Percentiles rank a stretch among this genome's conserved stretches.
phyloP scores from a whole-genome alignment of 148 eudicot species.

The Chenopodium formosanum region DNA sequence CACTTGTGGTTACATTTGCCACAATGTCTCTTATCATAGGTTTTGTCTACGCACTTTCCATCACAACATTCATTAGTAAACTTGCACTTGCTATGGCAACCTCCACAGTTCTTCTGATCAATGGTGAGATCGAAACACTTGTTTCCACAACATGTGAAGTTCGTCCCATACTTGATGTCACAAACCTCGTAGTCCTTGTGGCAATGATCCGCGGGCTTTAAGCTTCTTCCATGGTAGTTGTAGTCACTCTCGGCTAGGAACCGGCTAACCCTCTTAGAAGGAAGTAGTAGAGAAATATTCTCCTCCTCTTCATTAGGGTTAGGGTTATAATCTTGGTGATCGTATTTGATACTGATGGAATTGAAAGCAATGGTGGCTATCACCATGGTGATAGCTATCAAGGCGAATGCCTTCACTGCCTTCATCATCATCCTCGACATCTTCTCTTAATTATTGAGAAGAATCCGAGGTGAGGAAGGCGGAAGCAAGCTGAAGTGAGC shows the following conservation, averaged over 20 bases:
- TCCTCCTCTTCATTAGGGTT: not conserved
- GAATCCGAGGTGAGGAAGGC: not conserved
- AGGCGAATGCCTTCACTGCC: slow-evolving; percentile 25
- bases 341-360: slow-evolving; percentile 7
- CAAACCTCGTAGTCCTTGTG: slow-evolving; percentile 47
- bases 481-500: not conserved
- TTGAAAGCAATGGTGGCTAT: slow-evolving; percentile 16
- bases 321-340: not conserved
- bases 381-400: slow-evolving; percentile 36
- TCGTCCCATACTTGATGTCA: slow-evolving; percentile 21
- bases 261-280: slow-evolving; percentile 43
- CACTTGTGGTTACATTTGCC: slow-evolving; percentile 56
- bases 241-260: slow-evolving; percentile 35
- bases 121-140: slow-evolving; percentile 54
- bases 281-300: not conserved
- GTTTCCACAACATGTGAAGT: slow-evolving; percentile 68
- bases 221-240: slow-evolving; percentile 24
- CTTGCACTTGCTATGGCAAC: slow-evolving; percentile 52
- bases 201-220: slow-evolving; percentile 60
- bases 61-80: slow-evolving; percentile 47
- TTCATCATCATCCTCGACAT: slow-evolving; percentile 20
- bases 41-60: slow-evolving; percentile 53
- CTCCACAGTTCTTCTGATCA: slow-evolving; percentile 54
- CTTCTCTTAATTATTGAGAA: not conserved
- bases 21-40: slow-evolving; percentile 59